phyloP scores from a whole-genome alignment of 1,284 basidiomycete species.

The Tylopilus sp. region DNA sequence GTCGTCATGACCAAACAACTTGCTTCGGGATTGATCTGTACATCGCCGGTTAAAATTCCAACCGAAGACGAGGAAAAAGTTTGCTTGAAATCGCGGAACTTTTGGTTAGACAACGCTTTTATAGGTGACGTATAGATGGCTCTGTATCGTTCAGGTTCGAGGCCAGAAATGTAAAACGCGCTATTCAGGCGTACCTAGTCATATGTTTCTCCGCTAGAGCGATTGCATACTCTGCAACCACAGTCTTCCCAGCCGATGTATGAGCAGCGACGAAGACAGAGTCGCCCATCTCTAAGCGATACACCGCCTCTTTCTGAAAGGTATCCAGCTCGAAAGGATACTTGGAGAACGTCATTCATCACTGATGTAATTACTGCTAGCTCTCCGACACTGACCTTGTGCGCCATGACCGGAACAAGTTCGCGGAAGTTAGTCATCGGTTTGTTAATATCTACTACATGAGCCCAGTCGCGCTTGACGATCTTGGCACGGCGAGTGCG shows the following conservation, averaged over 20 bases:
- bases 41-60: constrained; percentile 97
- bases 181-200: constrained; percentile 68
- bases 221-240: constrained; percentile 98
- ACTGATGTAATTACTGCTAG: constrained; percentile 6
- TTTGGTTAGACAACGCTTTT: constrained; percentile 98
- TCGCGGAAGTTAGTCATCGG: constrained; percentile 86
- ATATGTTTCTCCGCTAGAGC: constrained; percentile 96
- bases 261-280: constrained; percentile 99
- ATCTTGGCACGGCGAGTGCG: constrained; percentile 42
- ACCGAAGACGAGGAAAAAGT: constrained; percentile 91
- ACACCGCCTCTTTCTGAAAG: constrained; percentile 98
- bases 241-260: constrained; percentile 99
- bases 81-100: constrained; percentile 98
- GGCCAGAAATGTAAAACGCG: constrained; percentile 11
- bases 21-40: constrained; percentile 98
- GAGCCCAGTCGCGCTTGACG: constrained; percentile 95
- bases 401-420: constrained; percentile 89
- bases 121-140: constrained; percentile 99
- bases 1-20: constrained; percentile 98
- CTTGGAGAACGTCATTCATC: constrained; percentile 44
- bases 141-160: constrained; percentile 40
- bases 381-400: constrained; percentile 49
- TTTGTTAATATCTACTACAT: constrained; percentile 91
- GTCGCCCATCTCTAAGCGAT: constrained; percentile 96
- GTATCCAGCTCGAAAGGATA: constrained; percentile 86